A percentile compares a stretch with the other conserved stretches of the same genome.
Conservation (phyloP, 495 filamentous ascomycete species). For the Talaromyces nanjingensis region DNA sequence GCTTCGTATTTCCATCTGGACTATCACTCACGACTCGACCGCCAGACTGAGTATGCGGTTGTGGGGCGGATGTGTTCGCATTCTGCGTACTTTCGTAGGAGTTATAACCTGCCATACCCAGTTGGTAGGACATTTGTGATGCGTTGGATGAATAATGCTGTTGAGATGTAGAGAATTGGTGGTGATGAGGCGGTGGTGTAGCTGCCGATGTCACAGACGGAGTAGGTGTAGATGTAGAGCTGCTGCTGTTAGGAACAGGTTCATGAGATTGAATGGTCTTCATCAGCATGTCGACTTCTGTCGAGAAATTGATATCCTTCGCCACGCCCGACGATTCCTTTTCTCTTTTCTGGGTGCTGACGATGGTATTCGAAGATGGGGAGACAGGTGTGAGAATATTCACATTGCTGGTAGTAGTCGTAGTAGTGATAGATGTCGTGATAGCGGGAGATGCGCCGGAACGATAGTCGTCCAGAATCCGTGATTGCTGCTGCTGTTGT, state of each 20-base stretch:
- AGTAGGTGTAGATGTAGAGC: conserved; percentile 2
- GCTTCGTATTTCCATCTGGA: background rate
- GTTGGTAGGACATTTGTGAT: conserved; percentile 8
- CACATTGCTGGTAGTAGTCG: conserved; percentile 26
- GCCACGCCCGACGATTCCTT: conserved; percentile 2
- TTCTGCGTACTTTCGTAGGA: conserved; percentile 12
- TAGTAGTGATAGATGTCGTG: conserved; percentile 15
- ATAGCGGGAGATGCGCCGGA: background rate
- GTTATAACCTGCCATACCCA: conserved; percentile 1
- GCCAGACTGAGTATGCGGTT: background rate
- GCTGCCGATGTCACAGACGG: conserved; percentile 1
- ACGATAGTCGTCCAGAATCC: background rate
- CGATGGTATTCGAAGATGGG: conserved; percentile 31
- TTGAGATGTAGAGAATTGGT: conserved; percentile 13
- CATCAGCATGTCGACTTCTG: conserved; percentile 85
- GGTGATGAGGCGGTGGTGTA: conserved; percentile 23
- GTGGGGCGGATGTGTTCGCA: background rate
- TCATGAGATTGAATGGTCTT: conserved; percentile 66
- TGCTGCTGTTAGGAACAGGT: background rate
- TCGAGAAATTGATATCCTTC: conserved; percentile 58
- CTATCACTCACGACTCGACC: conserved; percentile 2
- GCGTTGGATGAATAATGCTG: conserved; percentile 16
- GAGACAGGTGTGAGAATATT: conserved; percentile 24
- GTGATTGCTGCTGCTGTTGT: conserved; percentile 17
- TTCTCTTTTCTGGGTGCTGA: conserved; percentile 15